Evolutionary conservation across 2,329 filamentous ascomycete species (phyloP), one percentile per base, ranked within the genome.

Genomic region (Colletotrichum sp.): DNA sequence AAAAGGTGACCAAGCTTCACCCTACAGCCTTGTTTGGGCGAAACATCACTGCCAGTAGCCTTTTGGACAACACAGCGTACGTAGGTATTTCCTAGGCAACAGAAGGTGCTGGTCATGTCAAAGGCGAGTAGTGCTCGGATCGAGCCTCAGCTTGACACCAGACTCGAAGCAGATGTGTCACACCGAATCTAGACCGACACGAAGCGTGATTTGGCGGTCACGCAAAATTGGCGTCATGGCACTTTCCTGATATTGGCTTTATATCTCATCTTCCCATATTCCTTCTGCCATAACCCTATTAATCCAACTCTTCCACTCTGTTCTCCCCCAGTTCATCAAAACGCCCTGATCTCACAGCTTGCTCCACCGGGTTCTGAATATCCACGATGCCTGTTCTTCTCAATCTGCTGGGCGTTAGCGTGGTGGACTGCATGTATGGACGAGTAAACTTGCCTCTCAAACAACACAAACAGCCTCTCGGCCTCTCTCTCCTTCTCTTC

Each of bases 401-500:
- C 58, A 97, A 86, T 76, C 89, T 90, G 66, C 36, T 12, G 10
- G 27, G 8, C 9, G 64, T 78, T 68, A 78, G 76, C 55, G 32
- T 56, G 13, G 30, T 12, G 10, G 16, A 60, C n/a, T 25, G 27
- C 8, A 22, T 25, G 27, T 3, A 16, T 30, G 8, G 18, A 27
- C 8, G n/a, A 15, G 27, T 10, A n/a, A 48, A 78, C 86, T 77
- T 86, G 94, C 93, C 94, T 90, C 84, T 98, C 96, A 84, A 98
- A 98, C 5, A 98, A 86, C 15, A 98, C 95, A 85, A 97, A 98
- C 1, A 98, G 85, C 72, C 92, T 91, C 84, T 98, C 96, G 0
- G 96, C 96, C 82, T 99, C 97, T 74, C 94, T 89, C 83, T 98
- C 95, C 84, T 96, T 98, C 86, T 98, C 96, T 78, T 96, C 96